These are phyloP conservation scores for Myrmaecium sp. DNA, from an alignment of 2,329 filamentous ascomycete species.

Conservation along the genomic window DNA sequence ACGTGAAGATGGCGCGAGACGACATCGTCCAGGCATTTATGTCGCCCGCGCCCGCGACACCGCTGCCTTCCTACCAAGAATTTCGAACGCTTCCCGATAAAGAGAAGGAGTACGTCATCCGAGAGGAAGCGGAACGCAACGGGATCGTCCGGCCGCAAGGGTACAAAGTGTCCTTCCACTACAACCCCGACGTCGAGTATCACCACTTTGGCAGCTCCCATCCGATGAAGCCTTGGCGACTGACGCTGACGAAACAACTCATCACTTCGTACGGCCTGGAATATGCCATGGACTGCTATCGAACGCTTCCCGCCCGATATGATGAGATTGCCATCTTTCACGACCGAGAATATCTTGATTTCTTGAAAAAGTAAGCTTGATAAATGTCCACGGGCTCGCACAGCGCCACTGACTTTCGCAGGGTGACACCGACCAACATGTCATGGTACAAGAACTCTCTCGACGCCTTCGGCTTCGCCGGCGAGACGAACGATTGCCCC, in stretches of 20 bases:
- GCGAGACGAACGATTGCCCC: constrained; percentile 57
- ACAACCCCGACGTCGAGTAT: constrained; percentile 84
- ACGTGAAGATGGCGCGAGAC: constrained; percentile 7
- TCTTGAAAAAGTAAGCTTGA: constrained; percentile 37
- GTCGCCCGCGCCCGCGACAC: constrained; percentile 13
- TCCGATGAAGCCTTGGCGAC: constrained; percentile 97
- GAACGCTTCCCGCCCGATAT: constrained; percentile 65
- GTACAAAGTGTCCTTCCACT: constrained; percentile 87
- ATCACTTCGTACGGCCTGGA: constrained; percentile 93
- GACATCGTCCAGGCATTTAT: constrained; percentile 20
- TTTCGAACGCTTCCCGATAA: constrained; percentile 13
- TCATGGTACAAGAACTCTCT: constrained; percentile 24
- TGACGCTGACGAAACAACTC: constrained; percentile 87
- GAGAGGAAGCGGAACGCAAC: constrained; percentile 38
- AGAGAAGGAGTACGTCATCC: constrained; percentile 33
- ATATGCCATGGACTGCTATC: constrained; percentile 89
- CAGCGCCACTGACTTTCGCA: constrained; percentile 3
- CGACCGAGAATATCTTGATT: constrained; percentile 76
- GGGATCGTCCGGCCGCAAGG: constrained; percentile 67
- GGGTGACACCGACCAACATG: constrained; percentile 31
- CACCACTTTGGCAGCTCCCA: constrained; percentile 95
- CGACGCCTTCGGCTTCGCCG: constrained; percentile 67
- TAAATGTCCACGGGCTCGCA: neutral
- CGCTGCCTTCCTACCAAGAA: constrained; percentile 11
- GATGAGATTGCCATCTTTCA: constrained; percentile 83